Evolutionary conservation across 129 eudicot genomes (phyloP), one percentile per base, ranked within the genome.

Genomic region (Deinandra increscens): DNA sequence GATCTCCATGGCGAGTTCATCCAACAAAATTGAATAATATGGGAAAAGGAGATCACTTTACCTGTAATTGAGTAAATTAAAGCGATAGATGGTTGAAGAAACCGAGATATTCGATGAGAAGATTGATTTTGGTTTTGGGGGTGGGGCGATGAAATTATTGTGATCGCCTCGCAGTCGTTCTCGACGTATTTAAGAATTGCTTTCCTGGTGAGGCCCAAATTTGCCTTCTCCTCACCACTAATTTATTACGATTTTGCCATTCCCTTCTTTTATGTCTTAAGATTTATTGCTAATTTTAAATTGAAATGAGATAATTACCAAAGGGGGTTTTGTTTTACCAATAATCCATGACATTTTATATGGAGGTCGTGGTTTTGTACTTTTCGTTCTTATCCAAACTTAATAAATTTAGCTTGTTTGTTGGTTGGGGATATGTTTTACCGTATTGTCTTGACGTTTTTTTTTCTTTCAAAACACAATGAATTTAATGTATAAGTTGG

Each of bases 121-220:
- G 36, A 55, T 38, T 54, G 17, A 74, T 48, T 64, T 51, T n/a
- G 31, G 9, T 70, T 36, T 12, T 59, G 49, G 62, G 66, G 38
- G 39, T 19, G 72, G 46, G 66, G 69, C 49, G 77, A 74, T 53
- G 78, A 66, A 39, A 64, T 42, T 42, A 42, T 73, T 64, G 64
- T 74, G 56, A 64, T 64, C 38, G 26, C 31, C 11, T 33, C 18
- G 58, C 53, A 33, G 75, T 71, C 45, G 68, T 64, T 74, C 78
- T 74, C 78, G 78, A 74, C 78, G 72, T 74, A 65, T 74, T 64
- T 74, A 74, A 64, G 46, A 51, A 45, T 64, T 54, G 65, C 43
- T 74, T 74, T 46, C 11, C 53, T 46, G 79, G 79, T 65, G 79
- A 74, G 73, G 66, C 72, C 79, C 72, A 64, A 74, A 65, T 74